Evolutionary conservation across 1,284 basidiomycete genomes (phyloP).

Genomic region (Malassezia globosa): DNA sequence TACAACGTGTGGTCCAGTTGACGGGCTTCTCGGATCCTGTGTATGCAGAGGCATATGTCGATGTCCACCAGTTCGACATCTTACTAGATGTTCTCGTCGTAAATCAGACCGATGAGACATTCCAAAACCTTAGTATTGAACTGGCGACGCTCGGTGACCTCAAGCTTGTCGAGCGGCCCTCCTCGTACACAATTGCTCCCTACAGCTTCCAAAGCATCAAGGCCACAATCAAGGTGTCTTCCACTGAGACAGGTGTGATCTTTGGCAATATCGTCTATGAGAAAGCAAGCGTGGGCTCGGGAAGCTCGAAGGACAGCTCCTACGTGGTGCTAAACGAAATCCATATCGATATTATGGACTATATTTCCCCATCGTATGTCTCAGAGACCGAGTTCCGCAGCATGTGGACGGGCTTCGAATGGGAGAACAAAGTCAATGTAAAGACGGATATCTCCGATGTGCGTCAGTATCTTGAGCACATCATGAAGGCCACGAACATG

Average conservation of each 20-base stretch:
- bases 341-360: constrained; percentile 98
- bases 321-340: constrained; percentile 87
- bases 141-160: constrained; percentile 95
- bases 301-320: constrained; percentile 52
- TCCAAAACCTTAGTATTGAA: constrained; percentile 93
- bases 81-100: constrained; percentile 83
- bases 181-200: constrained; percentile 82
- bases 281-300: constrained; percentile 32
- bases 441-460: constrained; percentile 70
- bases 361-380: constrained; percentile 93
- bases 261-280: constrained; percentile 98
- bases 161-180: constrained; percentile 88
- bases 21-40: constrained; percentile 98
- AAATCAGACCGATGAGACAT: constrained; percentile 86
- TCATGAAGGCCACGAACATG: constrained; percentile 81
- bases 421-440: constrained; percentile 94
- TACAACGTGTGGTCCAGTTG: constrained; percentile 86
- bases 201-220: constrained; percentile 98
- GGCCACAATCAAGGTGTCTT: constrained; percentile 80
- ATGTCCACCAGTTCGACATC: constrained; percentile 97
- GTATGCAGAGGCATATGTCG: constrained; percentile 95
- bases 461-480: constrained; percentile 70
- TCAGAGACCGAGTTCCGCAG: constrained; percentile 74
- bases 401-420: constrained; percentile 97
- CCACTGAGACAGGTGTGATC: constrained; percentile 90